phyloP scores from a whole-genome alignment of 2,329 filamentous ascomycete species.

The Aphanocladium album region DNA sequence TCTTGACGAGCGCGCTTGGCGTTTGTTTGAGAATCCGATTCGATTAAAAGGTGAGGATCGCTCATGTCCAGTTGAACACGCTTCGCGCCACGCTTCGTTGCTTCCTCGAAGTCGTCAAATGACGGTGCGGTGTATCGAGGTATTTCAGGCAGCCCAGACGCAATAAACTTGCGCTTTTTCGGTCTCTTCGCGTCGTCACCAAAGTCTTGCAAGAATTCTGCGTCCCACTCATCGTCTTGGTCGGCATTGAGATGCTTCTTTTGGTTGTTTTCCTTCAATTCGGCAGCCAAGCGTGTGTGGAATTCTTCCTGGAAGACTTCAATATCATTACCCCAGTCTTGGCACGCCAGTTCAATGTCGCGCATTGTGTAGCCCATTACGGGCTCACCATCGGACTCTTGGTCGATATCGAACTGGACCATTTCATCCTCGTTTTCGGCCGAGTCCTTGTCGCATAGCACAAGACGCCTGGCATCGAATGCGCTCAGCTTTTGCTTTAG shows the following conservation, averaged over 20 bases:
- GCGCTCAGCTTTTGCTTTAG: conserved; percentile 55
- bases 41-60: conserved; percentile 80
- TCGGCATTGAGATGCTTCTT: conserved; percentile 32
- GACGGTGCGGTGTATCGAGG: conserved; percentile 60
- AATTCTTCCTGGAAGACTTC: conserved; percentile 40
- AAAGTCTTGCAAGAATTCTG: conserved; percentile 51
- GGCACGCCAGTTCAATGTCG: conserved; percentile 79
- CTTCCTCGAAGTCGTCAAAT: conserved; percentile 74
- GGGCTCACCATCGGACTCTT: conserved; percentile 55
- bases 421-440: conserved; percentile 29
- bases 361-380: conserved; percentile 71
- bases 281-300: conserved; percentile 26
- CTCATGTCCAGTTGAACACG: conserved; percentile 80
- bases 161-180: conserved; percentile 64
- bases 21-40: conserved; percentile 63
- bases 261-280: conserved; percentile 26
- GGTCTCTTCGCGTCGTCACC: conserved; percentile 39
- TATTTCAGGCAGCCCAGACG: conserved; percentile 54
- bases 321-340: conserved; percentile 73
- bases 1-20: conserved; percentile 54
- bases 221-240: conserved; percentile 59
- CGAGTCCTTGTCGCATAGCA: conserved; percentile 40
- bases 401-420: conserved; percentile 42
- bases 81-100: conserved; percentile 68
- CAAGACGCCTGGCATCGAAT: conserved; percentile 42